These are phyloP conservation scores for Solanum neorickii DNA, from an alignment of 257 asterid species.

Conservation along the genomic window DNA sequence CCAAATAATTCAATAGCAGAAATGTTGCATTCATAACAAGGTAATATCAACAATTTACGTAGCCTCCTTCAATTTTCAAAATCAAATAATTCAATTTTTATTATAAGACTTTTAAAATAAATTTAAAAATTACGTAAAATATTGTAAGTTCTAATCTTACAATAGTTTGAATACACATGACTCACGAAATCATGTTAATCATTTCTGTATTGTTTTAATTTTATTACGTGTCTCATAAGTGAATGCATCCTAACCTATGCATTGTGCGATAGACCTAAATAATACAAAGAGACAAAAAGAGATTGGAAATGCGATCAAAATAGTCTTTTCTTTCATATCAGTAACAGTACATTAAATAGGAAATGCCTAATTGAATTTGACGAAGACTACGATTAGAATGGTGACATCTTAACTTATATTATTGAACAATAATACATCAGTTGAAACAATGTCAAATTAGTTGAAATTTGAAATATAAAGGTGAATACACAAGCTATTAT, in stretches of 20 bases:
- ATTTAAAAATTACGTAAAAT: no score
- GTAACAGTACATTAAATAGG: background rate
- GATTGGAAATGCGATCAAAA: no score
- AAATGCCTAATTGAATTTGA: background rate
- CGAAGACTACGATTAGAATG: background rate
- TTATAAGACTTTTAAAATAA: no score
- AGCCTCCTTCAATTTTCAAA: background rate
- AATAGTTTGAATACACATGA: background rate
- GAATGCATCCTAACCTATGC: no score
- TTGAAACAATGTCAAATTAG: background rate
- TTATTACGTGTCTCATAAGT: background rate
- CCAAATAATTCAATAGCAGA: background rate
- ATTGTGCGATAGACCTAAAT: no score
- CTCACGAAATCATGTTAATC: background rate
- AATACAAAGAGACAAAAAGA: no score
- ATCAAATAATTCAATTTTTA: no score
- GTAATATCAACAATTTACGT: background rate
- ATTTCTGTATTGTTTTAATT: background rate
- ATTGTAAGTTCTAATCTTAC: no score
- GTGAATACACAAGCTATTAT: background rate
- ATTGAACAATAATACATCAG: background rate
- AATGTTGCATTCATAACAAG: background rate
- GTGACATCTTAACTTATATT: background rate
- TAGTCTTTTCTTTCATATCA: background rate
- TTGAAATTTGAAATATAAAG: background rate